phyloP scores from a whole-genome alignment of 805 yeast genomes.

The Myxozyma neotropica region DNA sequence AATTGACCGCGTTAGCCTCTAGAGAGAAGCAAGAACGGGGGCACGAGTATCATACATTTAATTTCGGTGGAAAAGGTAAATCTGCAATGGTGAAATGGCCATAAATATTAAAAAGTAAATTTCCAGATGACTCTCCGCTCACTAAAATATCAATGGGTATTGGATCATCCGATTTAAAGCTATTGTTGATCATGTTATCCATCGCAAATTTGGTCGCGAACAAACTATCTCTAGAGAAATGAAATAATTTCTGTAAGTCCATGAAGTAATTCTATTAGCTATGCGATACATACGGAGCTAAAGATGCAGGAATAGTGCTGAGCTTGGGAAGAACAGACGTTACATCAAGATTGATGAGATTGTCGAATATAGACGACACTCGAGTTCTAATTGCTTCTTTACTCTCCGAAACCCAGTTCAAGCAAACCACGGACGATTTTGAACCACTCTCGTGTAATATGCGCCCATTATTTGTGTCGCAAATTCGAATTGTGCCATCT shows the following conservation, averaged over 20 bases:
- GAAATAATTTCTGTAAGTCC: not conserved
- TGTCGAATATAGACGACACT: constrained; percentile 15
- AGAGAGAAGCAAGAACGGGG: too few species aligned
- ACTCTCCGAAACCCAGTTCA: constrained; percentile 27
- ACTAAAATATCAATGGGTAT: constrained; percentile 21
- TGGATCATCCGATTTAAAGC: constrained; percentile 8
- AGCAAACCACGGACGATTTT: constrained; percentile 7
- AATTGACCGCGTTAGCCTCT: not conserved
- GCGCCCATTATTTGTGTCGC: constrained; percentile 29
- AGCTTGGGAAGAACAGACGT: constrained; percentile 19
- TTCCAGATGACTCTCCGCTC: constrained; percentile 2
- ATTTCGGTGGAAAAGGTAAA: constrained; percentile 17
- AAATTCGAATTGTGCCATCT: constrained; percentile 26
- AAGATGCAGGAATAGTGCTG: constrained; percentile 16
- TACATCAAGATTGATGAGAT: constrained; percentile 18
- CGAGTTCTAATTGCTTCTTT: constrained; percentile 4
- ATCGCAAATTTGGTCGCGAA: constrained; percentile 24
- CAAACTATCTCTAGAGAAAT: constrained; percentile 13
- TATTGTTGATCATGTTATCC: constrained; percentile 21
- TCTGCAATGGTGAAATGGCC: constrained; percentile 31
- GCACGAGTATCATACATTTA: not conserved
- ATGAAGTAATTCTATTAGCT: not conserved
- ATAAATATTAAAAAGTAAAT: constrained; percentile 15
- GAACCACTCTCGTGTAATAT: constrained; percentile 11
- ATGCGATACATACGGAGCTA: constrained; percentile 13